These are phyloP conservation scores for Pseudofabraea citricarpa DNA, from an alignment of 2,329 filamentous ascomycete species.

Conservation along the genomic window DNA sequence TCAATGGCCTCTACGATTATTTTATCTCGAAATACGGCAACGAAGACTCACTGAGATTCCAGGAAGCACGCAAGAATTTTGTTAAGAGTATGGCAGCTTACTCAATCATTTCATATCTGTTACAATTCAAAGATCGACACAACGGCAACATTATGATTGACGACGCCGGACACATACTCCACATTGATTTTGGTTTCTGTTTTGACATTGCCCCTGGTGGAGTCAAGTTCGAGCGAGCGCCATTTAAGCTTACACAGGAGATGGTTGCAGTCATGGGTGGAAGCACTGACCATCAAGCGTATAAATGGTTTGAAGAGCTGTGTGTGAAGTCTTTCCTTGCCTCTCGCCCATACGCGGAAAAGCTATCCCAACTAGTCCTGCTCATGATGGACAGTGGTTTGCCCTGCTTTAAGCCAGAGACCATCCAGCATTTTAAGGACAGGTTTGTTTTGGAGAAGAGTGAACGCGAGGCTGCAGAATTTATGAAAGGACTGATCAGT, in stretches of 20 bases:
- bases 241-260: conserved; percentile 95
- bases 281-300: conserved; percentile 75
- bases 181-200: conserved; percentile 99
- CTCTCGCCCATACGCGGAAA: conserved; percentile 77
- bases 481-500: conserved; percentile 83
- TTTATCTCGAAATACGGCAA: conserved; percentile 97
- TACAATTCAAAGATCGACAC: conserved; percentile 99
- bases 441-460: conserved; percentile 88
- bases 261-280: conserved; percentile 99
- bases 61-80: conserved; percentile 93
- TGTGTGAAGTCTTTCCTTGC: conserved; percentile 95
- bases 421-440: conserved; percentile 85
- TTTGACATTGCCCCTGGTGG: conserved; percentile 98
- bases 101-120: conserved; percentile 89
- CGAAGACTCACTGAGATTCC: conserved; percentile 90
- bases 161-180: conserved; percentile 91
- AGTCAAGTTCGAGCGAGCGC: conserved; percentile 94
- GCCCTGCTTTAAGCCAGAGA: conserved; percentile 97
- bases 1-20: conserved; percentile 98
- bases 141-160: conserved; percentile 99
- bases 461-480: conserved; percentile 90
- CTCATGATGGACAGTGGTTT: conserved; percentile 95
- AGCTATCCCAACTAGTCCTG: conserved; percentile 82
- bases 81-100: conserved; percentile 99
- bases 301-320: conserved; percentile 94